Evolutionary conservation across 768 basidiomycete genomes (phyloP).

Genomic region (Megacollybia marginata): DNA sequence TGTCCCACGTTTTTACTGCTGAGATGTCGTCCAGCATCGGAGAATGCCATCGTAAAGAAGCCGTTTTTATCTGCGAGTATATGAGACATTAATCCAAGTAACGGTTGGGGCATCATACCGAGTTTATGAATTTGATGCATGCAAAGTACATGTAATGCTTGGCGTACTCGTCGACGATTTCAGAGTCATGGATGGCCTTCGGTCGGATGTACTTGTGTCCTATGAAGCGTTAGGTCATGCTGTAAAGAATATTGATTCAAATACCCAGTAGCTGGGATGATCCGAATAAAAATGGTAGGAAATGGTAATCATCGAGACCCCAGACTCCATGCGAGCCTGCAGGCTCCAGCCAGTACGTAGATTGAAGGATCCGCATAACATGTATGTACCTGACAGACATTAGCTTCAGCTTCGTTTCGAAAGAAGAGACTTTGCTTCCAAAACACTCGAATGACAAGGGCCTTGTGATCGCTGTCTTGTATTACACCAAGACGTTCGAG

Average conservation of each 20-base stretch:
- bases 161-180: constrained; percentile 87
- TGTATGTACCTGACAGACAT: constrained; percentile 68
- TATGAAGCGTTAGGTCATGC: constrained; percentile 16
- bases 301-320: constrained; percentile 97
- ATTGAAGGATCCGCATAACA: constrained; percentile 82
- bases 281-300: constrained; percentile 86
- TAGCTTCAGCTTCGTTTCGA: constrained; percentile 10
- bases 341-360: constrained; percentile 95
- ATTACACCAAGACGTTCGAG: constrained; percentile 66
- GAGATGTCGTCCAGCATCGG: constrained; percentile 99
- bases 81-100: not conserved
- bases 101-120: constrained; percentile 38
- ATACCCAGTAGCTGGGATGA: constrained; percentile 67
- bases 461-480: constrained; percentile 54
- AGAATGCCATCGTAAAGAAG: constrained; percentile 94
- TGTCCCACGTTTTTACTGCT: constrained; percentile 92
- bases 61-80: constrained; percentile 75
- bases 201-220: constrained; percentile 88
- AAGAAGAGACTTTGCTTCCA: constrained; percentile 56
- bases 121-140: constrained; percentile 94
- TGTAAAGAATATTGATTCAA: constrained; percentile 1
- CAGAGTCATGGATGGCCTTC: constrained; percentile 86
- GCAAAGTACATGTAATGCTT: constrained; percentile 96
- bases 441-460: constrained; percentile 78
- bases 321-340: constrained; percentile 99